phyloP scores from a whole-genome alignment of 2,329 filamentous ascomycete species.

The Mollisia scopiformis region DNA sequence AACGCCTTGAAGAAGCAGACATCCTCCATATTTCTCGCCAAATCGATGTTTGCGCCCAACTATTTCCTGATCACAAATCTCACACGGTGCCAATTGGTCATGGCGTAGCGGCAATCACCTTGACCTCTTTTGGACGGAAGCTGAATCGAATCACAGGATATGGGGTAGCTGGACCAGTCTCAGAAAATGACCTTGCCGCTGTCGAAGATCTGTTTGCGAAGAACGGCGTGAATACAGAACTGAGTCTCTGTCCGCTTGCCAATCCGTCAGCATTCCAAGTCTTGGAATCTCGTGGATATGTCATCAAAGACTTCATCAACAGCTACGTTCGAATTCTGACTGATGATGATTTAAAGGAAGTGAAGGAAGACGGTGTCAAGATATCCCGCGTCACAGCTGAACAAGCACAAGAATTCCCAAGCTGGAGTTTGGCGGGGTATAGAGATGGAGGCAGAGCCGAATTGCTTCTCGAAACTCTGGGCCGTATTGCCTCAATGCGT shows the following conservation, averaged over 20 bases:
- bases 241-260: background rate
- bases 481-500: background rate
- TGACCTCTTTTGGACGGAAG: background rate
- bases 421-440: background rate
- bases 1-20: conserved; percentile 12
- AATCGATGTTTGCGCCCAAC: conserved; percentile 1
- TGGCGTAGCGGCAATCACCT: background rate
- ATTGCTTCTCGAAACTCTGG: conserved; percentile 4
- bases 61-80: conserved; percentile 9
- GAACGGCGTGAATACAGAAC: background rate
- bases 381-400: background rate
- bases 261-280: background rate
- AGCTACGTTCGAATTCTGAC: conserved; percentile 1
- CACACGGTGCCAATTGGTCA: background rate
- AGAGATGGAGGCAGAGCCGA: background rate
- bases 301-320: conserved; percentile 1
- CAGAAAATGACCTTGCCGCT: background rate
- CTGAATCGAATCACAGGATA: conserved; percentile 1
- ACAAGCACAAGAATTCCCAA: background rate
- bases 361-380: background rate
- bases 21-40: conserved; percentile 6
- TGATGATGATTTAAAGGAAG: background rate
- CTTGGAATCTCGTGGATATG: conserved; percentile 6
- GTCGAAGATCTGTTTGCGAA: conserved; percentile 1
- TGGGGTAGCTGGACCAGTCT: background rate